Evolutionary conservation across 176 grass and related monocot species (phyloP).

Genomic region (Oryza officinalis): DNA sequence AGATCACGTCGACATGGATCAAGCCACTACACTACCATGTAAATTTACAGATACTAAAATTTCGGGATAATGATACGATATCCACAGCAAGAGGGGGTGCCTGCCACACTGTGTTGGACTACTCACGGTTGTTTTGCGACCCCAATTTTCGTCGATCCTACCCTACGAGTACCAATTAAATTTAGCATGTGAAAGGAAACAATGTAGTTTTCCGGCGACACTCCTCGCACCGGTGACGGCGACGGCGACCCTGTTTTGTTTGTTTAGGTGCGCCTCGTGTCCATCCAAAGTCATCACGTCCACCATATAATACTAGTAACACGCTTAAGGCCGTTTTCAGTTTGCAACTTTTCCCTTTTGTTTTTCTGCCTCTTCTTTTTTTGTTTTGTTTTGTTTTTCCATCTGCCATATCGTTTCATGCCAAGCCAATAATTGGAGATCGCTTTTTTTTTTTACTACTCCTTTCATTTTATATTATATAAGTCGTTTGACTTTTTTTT

Average conservation of each 20-base stretch:
- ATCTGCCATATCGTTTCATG: background rate
- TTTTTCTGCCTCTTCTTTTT: background rate
- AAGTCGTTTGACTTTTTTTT: too few species aligned
- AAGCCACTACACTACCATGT: background rate
- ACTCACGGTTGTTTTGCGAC: background rate
- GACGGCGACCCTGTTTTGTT: conserved; percentile 34
- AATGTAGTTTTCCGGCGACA: background rate
- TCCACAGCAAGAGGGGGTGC: background rate
- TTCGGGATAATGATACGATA: background rate
- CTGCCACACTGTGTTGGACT: background rate
- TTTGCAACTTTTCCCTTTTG: background rate
- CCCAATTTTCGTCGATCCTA: background rate
- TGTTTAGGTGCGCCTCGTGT: conserved; percentile 7
- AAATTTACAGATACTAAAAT: background rate
- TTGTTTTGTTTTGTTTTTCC: background rate
- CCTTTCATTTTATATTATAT: too few species aligned
- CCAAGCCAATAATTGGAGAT: conserved; percentile 2
- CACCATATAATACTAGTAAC: conserved; percentile 16
- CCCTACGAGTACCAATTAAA: background rate
- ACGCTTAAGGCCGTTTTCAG: conserved; percentile 28
- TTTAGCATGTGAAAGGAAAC: conserved; percentile 25
- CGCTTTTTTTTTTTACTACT: background rate
- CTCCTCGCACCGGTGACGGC: background rate
- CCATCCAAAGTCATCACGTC: conserved; percentile 16
- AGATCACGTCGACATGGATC: background rate